These are phyloP conservation scores for Aspergillus diversus DNA, from an alignment of 495 filamentous ascomycete species.

Conservation along the genomic window DNA sequence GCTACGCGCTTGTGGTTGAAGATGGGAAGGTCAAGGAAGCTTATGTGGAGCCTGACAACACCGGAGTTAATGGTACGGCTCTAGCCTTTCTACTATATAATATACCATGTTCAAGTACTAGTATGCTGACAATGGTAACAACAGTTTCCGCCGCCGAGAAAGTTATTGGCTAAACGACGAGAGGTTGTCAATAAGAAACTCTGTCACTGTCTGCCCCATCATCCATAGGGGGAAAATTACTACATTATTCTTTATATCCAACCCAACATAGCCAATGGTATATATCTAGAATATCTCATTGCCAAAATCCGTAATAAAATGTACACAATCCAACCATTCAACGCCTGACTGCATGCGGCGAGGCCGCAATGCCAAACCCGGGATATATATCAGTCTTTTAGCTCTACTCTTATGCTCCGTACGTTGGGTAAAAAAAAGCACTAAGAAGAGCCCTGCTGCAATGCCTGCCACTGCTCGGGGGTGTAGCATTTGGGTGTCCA, in stretches of 20 bases:
- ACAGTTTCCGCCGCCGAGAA: constrained; percentile 73
- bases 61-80: constrained; percentile 74
- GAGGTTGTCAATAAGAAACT: not conserved
- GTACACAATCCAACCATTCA: constrained; percentile 24
- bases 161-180: constrained; percentile 60
- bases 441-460: constrained; percentile 46
- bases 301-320: constrained; percentile 16
- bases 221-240: constrained; percentile 12
- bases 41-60: constrained; percentile 91
- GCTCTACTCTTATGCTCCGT: not conserved
- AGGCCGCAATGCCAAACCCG: constrained; percentile 19
- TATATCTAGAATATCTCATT: constrained; percentile 8
- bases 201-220: not conserved
- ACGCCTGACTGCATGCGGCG: constrained; percentile 24
- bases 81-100: not conserved
- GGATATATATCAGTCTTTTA: constrained; percentile 19
- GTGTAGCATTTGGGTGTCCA: constrained; percentile 98
- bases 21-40: constrained; percentile 76
- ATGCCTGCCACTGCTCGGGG: constrained; percentile 86
- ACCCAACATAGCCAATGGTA: constrained; percentile 11
- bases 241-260: not conserved
- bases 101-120: not conserved
- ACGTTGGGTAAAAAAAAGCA: not conserved
- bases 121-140: constrained; percentile 22
- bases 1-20: constrained; percentile 81